Conservation (phyloP, 805 yeast genomes). For the Lachancea kluyveri region DNA sequence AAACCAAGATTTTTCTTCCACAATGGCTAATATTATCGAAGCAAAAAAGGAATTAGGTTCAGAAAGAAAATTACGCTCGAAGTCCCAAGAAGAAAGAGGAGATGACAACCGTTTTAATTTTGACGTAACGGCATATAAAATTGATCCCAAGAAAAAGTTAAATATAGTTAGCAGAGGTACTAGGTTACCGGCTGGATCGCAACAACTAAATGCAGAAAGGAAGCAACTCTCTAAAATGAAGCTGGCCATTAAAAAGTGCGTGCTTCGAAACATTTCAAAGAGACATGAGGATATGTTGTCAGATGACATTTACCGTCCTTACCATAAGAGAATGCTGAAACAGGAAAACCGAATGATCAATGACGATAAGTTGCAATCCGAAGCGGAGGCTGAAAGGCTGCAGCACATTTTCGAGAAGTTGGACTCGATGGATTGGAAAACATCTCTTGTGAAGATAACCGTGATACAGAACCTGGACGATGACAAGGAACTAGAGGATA, state of each 20-base stretch:
- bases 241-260: conserved; percentile 11
- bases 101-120: conserved; percentile 32
- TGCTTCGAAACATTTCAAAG: not conserved
- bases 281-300: conserved; percentile 38
- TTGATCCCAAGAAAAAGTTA: conserved; percentile 14
- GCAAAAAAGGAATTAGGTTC: no score
- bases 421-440: conserved; percentile 42
- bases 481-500: conserved; percentile 42
- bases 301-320: conserved; percentile 38
- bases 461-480: conserved; percentile 43
- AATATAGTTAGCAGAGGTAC: conserved; percentile 10
- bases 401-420: conserved; percentile 37
- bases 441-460: conserved; percentile 42
- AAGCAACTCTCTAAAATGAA: conserved; percentile 18
- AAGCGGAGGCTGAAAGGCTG: conserved; percentile 50
- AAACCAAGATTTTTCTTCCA: no score
- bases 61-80: conserved; percentile 10
- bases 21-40: no score
- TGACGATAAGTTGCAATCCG: conserved; percentile 36
- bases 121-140: conserved; percentile 26
- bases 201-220: conserved; percentile 9
- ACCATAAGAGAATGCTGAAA: conserved; percentile 55
- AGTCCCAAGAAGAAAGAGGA: conserved; percentile 6
- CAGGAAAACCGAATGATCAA: conserved; percentile 64
- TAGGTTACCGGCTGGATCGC: not conserved